Conservation (phyloP, 2,329 filamentous ascomycete genomes). For the Colletotrichum musae region DNA sequence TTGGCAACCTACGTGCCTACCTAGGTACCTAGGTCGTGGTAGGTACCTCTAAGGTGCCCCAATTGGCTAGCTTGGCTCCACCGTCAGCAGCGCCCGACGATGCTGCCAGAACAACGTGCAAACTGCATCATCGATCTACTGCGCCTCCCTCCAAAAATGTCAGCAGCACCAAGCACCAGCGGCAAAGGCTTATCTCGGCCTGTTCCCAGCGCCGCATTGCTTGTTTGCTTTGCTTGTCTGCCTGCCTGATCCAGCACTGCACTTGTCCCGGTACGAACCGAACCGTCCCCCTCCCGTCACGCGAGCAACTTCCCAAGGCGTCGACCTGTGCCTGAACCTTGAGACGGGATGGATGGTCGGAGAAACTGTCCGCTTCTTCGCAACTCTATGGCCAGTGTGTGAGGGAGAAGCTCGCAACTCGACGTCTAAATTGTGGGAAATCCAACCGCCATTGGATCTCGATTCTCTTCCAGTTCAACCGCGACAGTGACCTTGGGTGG, state of each 20-base stretch:
- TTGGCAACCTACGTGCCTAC: too few relatives aligned
- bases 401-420: slow-evolving; percentile 5
- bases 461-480: neutral
- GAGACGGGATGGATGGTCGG: neutral
- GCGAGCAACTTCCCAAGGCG: slow-evolving; percentile 1
- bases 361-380: slow-evolving; percentile 12
- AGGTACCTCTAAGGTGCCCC: too few relatives aligned
- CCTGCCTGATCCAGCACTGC: neutral
- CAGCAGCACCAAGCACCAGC: slow-evolving; percentile 1
- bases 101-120: neutral
- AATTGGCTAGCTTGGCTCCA: neutral
- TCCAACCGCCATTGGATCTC: slow-evolving; percentile 3
- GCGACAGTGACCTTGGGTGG: neutral
- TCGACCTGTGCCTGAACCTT: slow-evolving; percentile 7
- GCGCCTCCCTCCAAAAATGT: slow-evolving; percentile 24
- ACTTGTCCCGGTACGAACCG: neutral
- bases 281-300: slow-evolving; percentile 15
- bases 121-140: slow-evolving; percentile 16
- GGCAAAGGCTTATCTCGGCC: neutral
- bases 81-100: slow-evolving; percentile 21
- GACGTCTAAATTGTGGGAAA: slow-evolving; percentile 11
- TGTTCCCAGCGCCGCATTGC: neutral
- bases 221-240: neutral
- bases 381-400: neutral
- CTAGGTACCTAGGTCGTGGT: too few relatives aligned